Evolutionary conservation across 2,329 filamentous ascomycete genomes (phyloP).

Genomic region (Calonectria pteridis): DNA sequence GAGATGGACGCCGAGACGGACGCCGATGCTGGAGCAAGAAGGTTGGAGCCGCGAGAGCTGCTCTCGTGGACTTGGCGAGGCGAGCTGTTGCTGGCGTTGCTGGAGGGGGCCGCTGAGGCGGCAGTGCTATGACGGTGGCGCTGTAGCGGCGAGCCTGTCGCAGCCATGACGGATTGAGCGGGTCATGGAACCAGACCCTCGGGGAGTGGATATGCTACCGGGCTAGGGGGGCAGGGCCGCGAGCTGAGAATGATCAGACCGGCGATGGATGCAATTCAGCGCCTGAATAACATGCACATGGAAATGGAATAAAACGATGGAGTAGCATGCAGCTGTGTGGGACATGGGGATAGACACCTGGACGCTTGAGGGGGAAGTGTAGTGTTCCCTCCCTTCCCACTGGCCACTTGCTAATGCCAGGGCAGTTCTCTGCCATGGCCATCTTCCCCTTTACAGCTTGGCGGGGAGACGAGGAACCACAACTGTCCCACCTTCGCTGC

Average conservation of each 20-base stretch:
- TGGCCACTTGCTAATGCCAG: neutral
- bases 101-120: conserved; percentile 29
- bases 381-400: conserved; percentile 3
- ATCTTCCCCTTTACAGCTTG: conserved; percentile 13
- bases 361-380: neutral
- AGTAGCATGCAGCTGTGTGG: neutral
- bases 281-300: neutral
- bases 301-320: neutral
- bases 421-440: neutral
- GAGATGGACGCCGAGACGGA: conserved; percentile 17
- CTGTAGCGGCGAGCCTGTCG: conserved; percentile 39
- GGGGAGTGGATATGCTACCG: neutral
- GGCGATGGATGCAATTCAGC: neutral
- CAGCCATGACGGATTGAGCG: conserved; percentile 42
- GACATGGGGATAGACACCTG: neutral
- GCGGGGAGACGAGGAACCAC: neutral
- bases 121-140: conserved; percentile 39
- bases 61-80: conserved; percentile 23
- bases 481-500: conserved; percentile 1
- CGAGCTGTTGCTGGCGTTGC: conserved; percentile 28
- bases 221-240: neutral
- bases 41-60: conserved; percentile 29
- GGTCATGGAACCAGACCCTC: conserved; percentile 38
- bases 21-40: conserved; percentile 28
- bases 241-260: too few relatives aligned